phyloP scores from a whole-genome alignment of 2,329 filamentous ascomycete species.

The Cryoendolithus antarcticus region DNA sequence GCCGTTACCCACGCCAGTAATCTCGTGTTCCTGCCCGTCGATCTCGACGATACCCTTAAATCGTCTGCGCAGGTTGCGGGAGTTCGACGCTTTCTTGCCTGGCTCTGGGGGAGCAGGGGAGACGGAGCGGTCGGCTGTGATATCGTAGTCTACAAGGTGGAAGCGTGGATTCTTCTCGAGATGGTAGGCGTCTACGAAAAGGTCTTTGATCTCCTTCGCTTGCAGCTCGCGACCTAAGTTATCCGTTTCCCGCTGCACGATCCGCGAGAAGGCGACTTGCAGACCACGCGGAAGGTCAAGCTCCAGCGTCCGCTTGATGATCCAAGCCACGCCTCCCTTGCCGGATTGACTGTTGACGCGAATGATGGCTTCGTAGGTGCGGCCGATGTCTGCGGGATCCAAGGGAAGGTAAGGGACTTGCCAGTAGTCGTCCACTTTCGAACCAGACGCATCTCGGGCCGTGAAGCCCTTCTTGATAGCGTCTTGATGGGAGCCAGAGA shows the following conservation, averaged over 20 bases:
- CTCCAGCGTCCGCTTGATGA: constrained; percentile 77
- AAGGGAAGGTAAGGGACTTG: constrained; percentile 83
- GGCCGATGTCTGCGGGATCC: constrained; percentile 84
- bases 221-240: constrained; percentile 70
- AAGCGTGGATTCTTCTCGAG: constrained; percentile 75
- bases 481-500: constrained; percentile 86
- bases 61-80: constrained; percentile 60
- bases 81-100: constrained; percentile 61
- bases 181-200: constrained; percentile 86
- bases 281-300: constrained; percentile 87
- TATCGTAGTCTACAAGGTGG: constrained; percentile 80
- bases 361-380: constrained; percentile 96
- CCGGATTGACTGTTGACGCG: constrained; percentile 94
- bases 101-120: constrained; percentile 57
- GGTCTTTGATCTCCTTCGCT: constrained; percentile 65
- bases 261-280: constrained; percentile 78
- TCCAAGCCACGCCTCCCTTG: constrained; percentile 89
- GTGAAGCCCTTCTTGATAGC: constrained; percentile 88
- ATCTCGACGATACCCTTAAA: constrained; percentile 79
- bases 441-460: constrained; percentile 48
- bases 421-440: constrained; percentile 58
- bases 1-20: constrained; percentile 75
- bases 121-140: constrained; percentile 66
- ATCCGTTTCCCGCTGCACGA: constrained; percentile 76
- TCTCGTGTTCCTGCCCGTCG: constrained; percentile 64